Evolutionary conservation across 768 basidiomycete species (phyloP).

Genomic region (Trametes cingulata): DNA sequence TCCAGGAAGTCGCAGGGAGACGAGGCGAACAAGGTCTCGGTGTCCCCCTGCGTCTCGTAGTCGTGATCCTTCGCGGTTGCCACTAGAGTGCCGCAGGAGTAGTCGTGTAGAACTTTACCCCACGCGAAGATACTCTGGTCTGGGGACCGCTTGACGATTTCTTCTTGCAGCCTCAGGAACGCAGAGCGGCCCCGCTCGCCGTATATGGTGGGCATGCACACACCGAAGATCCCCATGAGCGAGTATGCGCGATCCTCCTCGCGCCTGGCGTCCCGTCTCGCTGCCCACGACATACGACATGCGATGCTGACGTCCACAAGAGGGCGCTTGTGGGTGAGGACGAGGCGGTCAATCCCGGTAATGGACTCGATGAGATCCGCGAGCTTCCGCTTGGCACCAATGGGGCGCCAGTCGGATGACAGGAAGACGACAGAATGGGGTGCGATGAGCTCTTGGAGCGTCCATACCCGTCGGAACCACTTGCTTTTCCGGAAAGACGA

Average conservation of each 20-base stretch:
- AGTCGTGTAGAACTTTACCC: slow-evolving; percentile 2
- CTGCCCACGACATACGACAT: slow-evolving; percentile 18
- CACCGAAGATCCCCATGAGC: slow-evolving; percentile 19
- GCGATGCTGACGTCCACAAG: slow-evolving; percentile 13
- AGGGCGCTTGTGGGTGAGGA: slow-evolving; percentile 9
- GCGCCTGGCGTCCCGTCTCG: slow-evolving; percentile 2
- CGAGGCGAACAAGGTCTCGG: slow-evolving; percentile 13
- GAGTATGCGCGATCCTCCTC: slow-evolving; percentile 21
- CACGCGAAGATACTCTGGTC: slow-evolving; percentile 18
- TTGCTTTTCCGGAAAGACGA: slow-evolving; percentile 4
- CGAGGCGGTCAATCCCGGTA: slow-evolving; percentile 8
- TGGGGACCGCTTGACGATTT: slow-evolving; percentile 7
- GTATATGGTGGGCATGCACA: slow-evolving; percentile 12
- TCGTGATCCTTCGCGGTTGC: slow-evolving; percentile 4
- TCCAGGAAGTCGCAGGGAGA: slow-evolving; percentile 7
- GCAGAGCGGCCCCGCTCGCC: slow-evolving; percentile 10
- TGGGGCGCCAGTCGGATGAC: slow-evolving; percentile 1
- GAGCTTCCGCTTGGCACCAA: slow-evolving; percentile 9
- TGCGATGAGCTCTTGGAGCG: slow-evolving; percentile 18
- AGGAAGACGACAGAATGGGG: slow-evolving; percentile 16
- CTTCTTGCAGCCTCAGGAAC: slow-evolving; percentile 14
- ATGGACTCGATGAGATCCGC: slow-evolving; percentile 7
- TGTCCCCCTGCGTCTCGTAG: slow-evolving; percentile 1
- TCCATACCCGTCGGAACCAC: slow-evolving; percentile 15
- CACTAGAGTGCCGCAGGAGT: neutral